phyloP scores from a whole-genome alignment of 2,329 filamentous ascomycete genomes.

The Exophiala oligosperma region DNA sequence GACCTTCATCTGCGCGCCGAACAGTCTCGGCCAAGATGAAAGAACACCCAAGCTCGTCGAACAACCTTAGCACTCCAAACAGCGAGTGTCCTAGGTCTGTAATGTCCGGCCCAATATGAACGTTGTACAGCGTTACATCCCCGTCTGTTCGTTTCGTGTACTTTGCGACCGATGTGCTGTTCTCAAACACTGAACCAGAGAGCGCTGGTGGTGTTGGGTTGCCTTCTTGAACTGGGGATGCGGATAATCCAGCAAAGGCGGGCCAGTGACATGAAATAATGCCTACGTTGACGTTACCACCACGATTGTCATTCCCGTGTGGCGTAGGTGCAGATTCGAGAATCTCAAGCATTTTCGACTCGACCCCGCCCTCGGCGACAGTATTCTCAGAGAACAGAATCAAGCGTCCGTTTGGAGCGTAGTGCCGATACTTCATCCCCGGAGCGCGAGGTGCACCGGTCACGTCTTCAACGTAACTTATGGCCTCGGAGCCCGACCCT shows the following conservation, averaged over 20 bases:
- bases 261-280: conserved; percentile 31
- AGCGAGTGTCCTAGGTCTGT: conserved; percentile 79
- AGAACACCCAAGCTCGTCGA: conserved; percentile 77
- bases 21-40: conserved; percentile 84
- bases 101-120: conserved; percentile 69
- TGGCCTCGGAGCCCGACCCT: not conserved
- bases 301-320: conserved; percentile 24
- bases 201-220: not conserved
- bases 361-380: conserved; percentile 25
- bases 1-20: not conserved
- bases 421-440: conserved; percentile 99
- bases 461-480: conserved; percentile 16
- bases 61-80: conserved; percentile 81
- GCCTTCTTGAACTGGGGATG: not conserved
- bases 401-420: conserved; percentile 85
- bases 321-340: conserved; percentile 32
- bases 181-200: conserved; percentile 4
- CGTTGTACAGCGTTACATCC: conserved; percentile 57
- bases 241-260: conserved; percentile 27
- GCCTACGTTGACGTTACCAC: conserved; percentile 38
- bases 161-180: conserved; percentile 5
- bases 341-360: conserved; percentile 17
- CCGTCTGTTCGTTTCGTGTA: conserved; percentile 22
- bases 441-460: conserved; percentile 70
- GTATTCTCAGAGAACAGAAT: conserved; percentile 62